phyloP scores from a whole-genome alignment of 2,329 filamentous ascomycete genomes.

The Didymosphaeria variabile region DNA sequence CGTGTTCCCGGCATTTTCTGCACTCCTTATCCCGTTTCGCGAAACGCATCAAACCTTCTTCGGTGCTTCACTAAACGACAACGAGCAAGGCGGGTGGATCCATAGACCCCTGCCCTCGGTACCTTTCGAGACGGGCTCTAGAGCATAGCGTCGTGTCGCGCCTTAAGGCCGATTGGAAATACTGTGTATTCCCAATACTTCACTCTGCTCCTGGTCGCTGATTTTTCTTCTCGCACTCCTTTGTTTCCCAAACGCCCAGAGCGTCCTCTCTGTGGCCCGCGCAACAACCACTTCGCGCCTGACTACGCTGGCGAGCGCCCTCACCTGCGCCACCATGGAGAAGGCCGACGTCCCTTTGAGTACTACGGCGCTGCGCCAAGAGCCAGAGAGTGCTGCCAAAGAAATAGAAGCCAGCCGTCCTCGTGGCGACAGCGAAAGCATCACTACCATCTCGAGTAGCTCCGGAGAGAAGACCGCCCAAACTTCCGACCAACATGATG shows the following conservation, averaged over 20 bases:
- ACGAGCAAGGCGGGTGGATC: conserved; percentile 7
- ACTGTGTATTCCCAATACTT: not conserved
- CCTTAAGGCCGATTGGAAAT: conserved; percentile 12
- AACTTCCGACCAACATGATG: conserved; percentile 24
- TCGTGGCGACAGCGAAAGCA: conserved; percentile 29
- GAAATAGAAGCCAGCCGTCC: conserved; percentile 35
- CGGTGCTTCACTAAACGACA: not conserved
- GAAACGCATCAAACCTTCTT: not conserved
- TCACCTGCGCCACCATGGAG: conserved; percentile 32
- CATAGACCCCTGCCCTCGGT: conserved; percentile 3
- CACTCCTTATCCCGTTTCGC: conserved; percentile 4
- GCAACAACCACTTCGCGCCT: not conserved
- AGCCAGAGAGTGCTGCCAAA: conserved; percentile 36
- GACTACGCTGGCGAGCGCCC: conserved; percentile 1
- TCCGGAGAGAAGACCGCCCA: conserved; percentile 28
- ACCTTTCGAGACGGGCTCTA: not conserved
- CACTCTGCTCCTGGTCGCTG: not conserved
- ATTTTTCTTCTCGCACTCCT: not conserved
- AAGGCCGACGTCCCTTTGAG: conserved; percentile 33
- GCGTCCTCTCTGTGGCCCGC: conserved; percentile 8
- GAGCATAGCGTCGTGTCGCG: not conserved
- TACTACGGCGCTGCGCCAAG: conserved; percentile 30
- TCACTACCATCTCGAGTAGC: conserved; percentile 33
- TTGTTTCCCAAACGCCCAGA: conserved; percentile 1
- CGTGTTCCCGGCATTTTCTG: not conserved